A percentile compares a stretch with the other conserved stretches of the same genome.
Evolutionary conservation across 768 basidiomycete species (phyloP).

Genomic region (Gloeostereum incarnatum): DNA sequence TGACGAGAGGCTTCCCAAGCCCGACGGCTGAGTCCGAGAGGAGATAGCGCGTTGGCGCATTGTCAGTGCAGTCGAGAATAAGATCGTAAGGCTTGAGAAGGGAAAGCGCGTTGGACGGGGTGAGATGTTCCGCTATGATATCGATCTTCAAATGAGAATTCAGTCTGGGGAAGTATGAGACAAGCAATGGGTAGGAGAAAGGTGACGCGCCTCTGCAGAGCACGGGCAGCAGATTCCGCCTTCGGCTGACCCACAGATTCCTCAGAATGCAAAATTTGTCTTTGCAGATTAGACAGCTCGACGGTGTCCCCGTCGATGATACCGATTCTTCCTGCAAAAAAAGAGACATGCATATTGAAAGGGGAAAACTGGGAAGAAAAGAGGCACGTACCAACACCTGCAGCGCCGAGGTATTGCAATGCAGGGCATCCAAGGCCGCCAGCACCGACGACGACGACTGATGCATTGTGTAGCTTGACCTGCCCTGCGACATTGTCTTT

Average conservation of each 20-base stretch:
- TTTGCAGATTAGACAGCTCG: slow-evolving; percentile 82
- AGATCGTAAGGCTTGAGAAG: slow-evolving; percentile 61
- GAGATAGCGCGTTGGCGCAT: slow-evolving; percentile 85
- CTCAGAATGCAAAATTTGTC: slow-evolving; percentile 84
- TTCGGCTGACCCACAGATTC: slow-evolving; percentile 73
- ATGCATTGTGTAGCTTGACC: slow-evolving; percentile 64
- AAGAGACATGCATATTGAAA: slow-evolving; percentile 6
- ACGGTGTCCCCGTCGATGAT: slow-evolving; percentile 88
- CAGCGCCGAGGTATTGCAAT: slow-evolving; percentile 87
- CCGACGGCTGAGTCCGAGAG: slow-evolving; percentile 79
- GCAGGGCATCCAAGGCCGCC: slow-evolving; percentile 96
- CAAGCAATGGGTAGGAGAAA: not conserved
- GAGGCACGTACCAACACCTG: slow-evolving; percentile 72
- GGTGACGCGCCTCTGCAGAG: slow-evolving; percentile 48
- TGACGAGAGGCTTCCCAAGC: slow-evolving; percentile 76
- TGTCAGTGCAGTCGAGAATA: slow-evolving; percentile 92
- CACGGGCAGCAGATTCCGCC: slow-evolving; percentile 69
- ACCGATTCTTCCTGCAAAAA: slow-evolving; percentile 60
- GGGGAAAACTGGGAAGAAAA: not conserved
- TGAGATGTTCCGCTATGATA: slow-evolving; percentile 42
- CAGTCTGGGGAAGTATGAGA: slow-evolving; percentile 36
- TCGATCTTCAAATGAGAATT: slow-evolving; percentile 65
- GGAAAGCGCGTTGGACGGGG: slow-evolving; percentile 51
- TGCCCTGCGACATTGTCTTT: slow-evolving; percentile 48
- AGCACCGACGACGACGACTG: slow-evolving; percentile 85